Evolutionary conservation across 495 filamentous ascomycete species (phyloP), one percentile per base, ranked within the genome.

Genomic region (Penicillium salamii): DNA sequence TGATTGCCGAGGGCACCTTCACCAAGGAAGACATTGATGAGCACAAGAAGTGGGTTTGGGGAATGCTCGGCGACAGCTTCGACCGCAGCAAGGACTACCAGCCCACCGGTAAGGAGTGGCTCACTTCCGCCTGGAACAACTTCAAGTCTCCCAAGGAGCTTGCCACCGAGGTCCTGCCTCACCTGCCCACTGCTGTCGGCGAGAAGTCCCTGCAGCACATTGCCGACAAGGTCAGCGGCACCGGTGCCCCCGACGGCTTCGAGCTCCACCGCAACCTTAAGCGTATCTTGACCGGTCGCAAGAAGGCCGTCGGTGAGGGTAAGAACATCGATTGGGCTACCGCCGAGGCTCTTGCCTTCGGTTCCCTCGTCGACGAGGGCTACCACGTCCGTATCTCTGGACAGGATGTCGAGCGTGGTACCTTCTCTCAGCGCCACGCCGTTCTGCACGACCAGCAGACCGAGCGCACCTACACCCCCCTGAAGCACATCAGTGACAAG

Each of bases 31-130:
- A 98, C 62, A 89, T 98, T 49, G 91, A 98, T 51, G 93, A 98
- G 78, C 93, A 98, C 80, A 95, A 93, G 77, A 88, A 95, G 70
- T 98, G 93, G 93, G 95, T 97, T 42, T 98, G 95, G 93, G 89
- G 89, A 54, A 97, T 97, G 92, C 76, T 98, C 36, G 90, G 91
- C 62, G 91, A 96, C 65, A 96, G 90, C 76, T 98, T 97, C 70
- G 80, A 90, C 54, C 88, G 92, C 66, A 95, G 90, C 72, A 97
- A 90, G 74, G 92, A 98, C 63, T 98, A 98, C 69, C 88, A 95
- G 72, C 90, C 93, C 17, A 92, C 87, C 33, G 84, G 92, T 49
- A 96, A 96, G 72, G 93, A 98, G 71, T 98, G 93, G 93, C 83
- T 96, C 54, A 96, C 93, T 5, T 95, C 90, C 42, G 95, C 93